phyloP scores from a whole-genome alignment of 768 basidiomycete species.

The Termitomyces eurrhizus region DNA sequence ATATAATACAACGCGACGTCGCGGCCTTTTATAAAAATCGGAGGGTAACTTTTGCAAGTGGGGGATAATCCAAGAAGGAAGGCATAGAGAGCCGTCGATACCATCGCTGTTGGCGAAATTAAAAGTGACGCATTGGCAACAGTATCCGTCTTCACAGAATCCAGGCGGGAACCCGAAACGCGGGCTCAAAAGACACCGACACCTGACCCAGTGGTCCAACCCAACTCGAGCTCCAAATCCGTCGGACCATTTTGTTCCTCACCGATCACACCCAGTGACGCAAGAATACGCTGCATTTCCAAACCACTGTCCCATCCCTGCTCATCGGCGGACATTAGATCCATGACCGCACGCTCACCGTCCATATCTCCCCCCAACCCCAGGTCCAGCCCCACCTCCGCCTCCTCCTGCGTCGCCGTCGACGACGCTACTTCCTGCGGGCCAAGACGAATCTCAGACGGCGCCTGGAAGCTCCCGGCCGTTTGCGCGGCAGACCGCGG shows the following conservation, averaged over 20 bases:
- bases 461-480: slow-evolving; percentile 5
- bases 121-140: too few relatives aligned
- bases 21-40: not conserved
- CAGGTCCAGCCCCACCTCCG: not conserved
- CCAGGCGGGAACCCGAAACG: too few relatives aligned
- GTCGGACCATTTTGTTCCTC: slow-evolving; percentile 5
- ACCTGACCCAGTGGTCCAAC: slow-evolving; percentile 10
- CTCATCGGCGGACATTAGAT: slow-evolving; percentile 6
- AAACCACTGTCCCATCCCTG: slow-evolving; percentile 11
- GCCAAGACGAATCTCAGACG: slow-evolving; percentile 5
- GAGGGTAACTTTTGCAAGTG: not conserved
- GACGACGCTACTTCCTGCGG: slow-evolving; percentile 9
- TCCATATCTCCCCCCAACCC: slow-evolving; percentile 1
- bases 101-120: too few relatives aligned
- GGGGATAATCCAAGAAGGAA: not conserved
- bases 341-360: slow-evolving; percentile 13
- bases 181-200: slow-evolving; percentile 14
- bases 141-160: not conserved
- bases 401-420: not conserved
- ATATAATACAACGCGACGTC: slow-evolving; percentile 1
- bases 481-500: slow-evolving; percentile 14
- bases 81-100: too few relatives aligned
- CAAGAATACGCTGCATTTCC: slow-evolving; percentile 20
- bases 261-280: slow-evolving; percentile 10
- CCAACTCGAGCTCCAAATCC: slow-evolving; percentile 14